These are phyloP conservation scores for Trametes villosa DNA, from an alignment of 768 basidiomycete genomes.

Conservation along the genomic window DNA sequence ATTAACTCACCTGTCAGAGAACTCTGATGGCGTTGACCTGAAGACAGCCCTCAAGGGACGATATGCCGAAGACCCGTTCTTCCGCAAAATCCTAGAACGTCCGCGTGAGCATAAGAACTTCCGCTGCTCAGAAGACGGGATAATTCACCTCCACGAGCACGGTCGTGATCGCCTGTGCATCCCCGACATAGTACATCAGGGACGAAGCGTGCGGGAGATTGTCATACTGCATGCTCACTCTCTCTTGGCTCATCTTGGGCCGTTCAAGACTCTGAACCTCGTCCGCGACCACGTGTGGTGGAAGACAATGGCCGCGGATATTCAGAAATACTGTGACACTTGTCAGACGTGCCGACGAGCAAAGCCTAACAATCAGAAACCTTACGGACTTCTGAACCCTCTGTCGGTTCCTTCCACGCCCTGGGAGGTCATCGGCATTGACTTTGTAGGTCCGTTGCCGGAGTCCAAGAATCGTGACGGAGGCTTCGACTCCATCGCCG, in stretches of 20 bases:
- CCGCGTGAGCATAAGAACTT: constrained; percentile 36
- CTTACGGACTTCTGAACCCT: constrained; percentile 28
- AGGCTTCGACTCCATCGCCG: constrained; percentile 29
- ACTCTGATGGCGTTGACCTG: constrained; percentile 9
- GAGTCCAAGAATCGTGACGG: constrained; percentile 28
- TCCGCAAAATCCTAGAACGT: constrained; percentile 28
- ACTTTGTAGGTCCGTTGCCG: constrained; percentile 32
- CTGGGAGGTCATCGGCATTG: constrained; percentile 34
- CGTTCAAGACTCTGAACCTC: constrained; percentile 38
- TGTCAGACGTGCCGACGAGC: constrained; percentile 20
- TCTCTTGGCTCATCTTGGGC: constrained; percentile 42
- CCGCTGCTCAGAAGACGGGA: constrained; percentile 17
- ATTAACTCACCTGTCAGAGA: not conserved
- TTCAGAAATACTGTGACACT: constrained; percentile 26
- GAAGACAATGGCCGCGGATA: constrained; percentile 31
- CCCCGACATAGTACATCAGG: constrained; percentile 27
- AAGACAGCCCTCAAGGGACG: constrained; percentile 15
- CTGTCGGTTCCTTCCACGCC: constrained; percentile 28
- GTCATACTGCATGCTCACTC: constrained; percentile 44
- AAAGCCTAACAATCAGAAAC: constrained; percentile 24
- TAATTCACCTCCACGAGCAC: constrained; percentile 23
- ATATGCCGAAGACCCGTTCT: constrained; percentile 39
- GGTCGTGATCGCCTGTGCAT: constrained; percentile 22
- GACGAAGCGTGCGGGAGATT: constrained; percentile 31
- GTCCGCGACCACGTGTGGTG: constrained; percentile 43